Base-by-base conservation (phyloP, 208 protist species). In the Trypanosoma vivax region DNA sequence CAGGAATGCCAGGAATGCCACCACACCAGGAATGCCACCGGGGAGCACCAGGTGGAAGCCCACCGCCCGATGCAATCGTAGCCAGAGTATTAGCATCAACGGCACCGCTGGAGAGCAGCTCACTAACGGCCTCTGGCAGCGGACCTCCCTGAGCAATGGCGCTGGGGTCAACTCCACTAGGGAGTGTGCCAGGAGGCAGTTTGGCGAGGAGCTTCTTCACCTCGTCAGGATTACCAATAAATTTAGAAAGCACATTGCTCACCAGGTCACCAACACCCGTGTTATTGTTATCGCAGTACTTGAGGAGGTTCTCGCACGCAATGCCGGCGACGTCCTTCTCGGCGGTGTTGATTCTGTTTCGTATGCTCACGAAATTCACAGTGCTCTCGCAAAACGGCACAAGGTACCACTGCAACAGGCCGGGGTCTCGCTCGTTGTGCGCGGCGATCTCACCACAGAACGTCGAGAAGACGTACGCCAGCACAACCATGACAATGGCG, bases 351-450 rank as follows among this genome's bases (percentile, higher is more conserved):
- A 63, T 16, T 13, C 38, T 25, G 13, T 0, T 18, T 30, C 28
- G 19, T 23, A 56, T 14, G 1, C 5, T 34, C 2, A 18, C 14
- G n/a, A 69, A 48, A n/a, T 57, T 28, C 48, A 62, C 52, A 13
- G 2, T 34, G 9, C 45, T 14, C 35, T 71, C 11, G 24, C 48
- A 51, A 10, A 24, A 35, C 5, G 56, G 56, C 1, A 71, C n/a
- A 42, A 59, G 9, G 53, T 60, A 60, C 58, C 56, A 60, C 50
- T 71, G 56, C 19, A 71, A 56, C 9, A 71, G 14, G 33, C 65
- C 65, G 3, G 65, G 58, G 7, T 54, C 14, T 16, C 56, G 45
- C 23, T 49, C 9, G 18, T 71, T 38, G 24, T 71, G 58, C 38
- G 60, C 11, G 4, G 30, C n/a, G 6, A 66, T 34, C 30, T 71